phyloP scores from a whole-genome alignment of 2,329 filamentous ascomycete species.

The Mycosphaerella sp. region DNA sequence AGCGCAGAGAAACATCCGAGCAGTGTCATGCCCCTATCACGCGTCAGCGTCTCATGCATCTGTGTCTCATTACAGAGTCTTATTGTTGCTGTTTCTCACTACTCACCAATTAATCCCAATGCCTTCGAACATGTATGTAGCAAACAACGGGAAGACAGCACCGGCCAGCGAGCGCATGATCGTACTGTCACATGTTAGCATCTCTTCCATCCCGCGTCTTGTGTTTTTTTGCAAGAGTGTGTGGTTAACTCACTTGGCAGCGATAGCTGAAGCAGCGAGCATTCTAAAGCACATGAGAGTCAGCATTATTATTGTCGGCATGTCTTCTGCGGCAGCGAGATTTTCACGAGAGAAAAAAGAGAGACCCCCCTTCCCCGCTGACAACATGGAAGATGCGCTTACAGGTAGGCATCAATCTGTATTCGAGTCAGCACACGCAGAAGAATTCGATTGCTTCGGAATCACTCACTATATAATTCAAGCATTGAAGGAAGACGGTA shows the following conservation, averaged over 20 bases:
- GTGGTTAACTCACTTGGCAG: constrained; percentile 38
- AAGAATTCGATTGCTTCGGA: neutral
- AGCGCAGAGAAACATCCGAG: constrained; percentile 41
- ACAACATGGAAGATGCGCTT: neutral
- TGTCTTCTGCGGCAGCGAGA: neutral
- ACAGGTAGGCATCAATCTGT: constrained; percentile 50
- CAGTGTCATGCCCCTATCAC: constrained; percentile 35
- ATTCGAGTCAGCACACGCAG: neutral
- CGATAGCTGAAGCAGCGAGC: constrained; percentile 49
- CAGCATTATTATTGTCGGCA: neutral
- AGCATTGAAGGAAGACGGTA: constrained; percentile 51
- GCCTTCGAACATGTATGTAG: constrained; percentile 36
- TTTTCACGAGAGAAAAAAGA: too few species aligned
- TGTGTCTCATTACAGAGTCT: too few species aligned
- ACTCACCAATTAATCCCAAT: constrained; percentile 45
- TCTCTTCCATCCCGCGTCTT: too few species aligned
- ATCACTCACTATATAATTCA: constrained; percentile 47
- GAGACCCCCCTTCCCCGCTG: too few species aligned
- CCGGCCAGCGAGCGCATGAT: constrained; percentile 48
- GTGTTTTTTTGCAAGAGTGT: too few species aligned
- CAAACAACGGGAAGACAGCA: constrained; percentile 50
- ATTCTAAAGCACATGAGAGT: constrained; percentile 30
- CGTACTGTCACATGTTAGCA: constrained; percentile 28
- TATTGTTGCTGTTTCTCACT: constrained; percentile 16
- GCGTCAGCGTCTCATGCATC: neutral